Percentiles rank a stretch among this genome's conserved stretches.
These are phyloP conservation scores for Clavariopsis aquatica DNA, from an alignment of 495 filamentous ascomycete genomes.

Conservation along the genomic window DNA sequence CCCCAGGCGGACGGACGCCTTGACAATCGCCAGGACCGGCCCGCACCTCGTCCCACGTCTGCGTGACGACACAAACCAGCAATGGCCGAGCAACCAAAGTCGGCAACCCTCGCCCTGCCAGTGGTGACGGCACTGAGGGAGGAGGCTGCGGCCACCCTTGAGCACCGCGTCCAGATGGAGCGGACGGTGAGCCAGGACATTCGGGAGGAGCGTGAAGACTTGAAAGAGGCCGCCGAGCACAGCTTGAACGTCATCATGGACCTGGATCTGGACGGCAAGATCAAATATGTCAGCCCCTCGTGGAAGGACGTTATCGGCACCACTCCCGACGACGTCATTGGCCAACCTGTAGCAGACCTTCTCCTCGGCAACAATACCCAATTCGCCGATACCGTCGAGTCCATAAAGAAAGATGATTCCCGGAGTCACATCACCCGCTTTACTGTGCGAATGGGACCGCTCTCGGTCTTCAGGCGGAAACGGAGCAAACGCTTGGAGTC, in stretches of 20 bases:
- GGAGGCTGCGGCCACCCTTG: conserved; percentile 51
- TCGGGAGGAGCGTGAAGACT: conserved; percentile 80
- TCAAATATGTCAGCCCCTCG: conserved; percentile 96
- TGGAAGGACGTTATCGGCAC: conserved; percentile 94
- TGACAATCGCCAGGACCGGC: not conserved
- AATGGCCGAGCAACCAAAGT: conserved; percentile 34
- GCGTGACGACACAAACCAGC: conserved; percentile 10
- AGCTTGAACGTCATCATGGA: conserved; percentile 94
- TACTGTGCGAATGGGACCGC: conserved; percentile 69
- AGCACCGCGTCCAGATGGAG: conserved; percentile 54
- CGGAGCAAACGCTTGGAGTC: conserved; percentile 36
- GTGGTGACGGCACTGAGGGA: conserved; percentile 57
- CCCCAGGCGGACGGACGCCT: conserved; percentile 18
- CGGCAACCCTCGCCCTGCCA: conserved; percentile 35
- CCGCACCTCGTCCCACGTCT: conserved; percentile 10
- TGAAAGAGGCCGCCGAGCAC: conserved; percentile 94
- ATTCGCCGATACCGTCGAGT: conserved; percentile 79
- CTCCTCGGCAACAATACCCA: conserved; percentile 74
- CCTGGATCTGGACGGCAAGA: conserved; percentile 79
- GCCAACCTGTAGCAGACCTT: conserved; percentile 76
- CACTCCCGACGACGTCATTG: conserved; percentile 67
- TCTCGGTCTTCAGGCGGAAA: conserved; percentile 63
- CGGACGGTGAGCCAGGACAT: conserved; percentile 67
- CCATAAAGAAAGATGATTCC: conserved; percentile 89
- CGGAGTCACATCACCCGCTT: conserved; percentile 91